Percentiles rank a stretch among this genome's conserved stretches.
Evolutionary conservation across 2,329 filamentous ascomycete species (phyloP).

Genomic region (Decorospora gaudefroyi): DNA sequence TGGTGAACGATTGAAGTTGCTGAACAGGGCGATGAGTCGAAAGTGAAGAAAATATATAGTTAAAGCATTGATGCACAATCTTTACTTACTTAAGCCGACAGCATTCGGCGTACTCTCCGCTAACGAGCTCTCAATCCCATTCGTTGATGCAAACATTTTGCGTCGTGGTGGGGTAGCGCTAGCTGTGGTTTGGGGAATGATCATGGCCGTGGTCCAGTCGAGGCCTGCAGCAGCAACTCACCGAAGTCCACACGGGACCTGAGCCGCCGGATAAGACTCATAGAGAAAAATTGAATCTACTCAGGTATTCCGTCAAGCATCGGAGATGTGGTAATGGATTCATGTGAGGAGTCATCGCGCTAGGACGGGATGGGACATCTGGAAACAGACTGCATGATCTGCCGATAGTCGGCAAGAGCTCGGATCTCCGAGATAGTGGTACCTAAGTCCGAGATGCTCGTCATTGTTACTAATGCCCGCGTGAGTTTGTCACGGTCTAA

Average conservation of each 20-base stretch:
- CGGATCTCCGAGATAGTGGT: constrained; percentile 5
- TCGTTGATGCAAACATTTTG: constrained; percentile 23
- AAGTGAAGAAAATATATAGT: neutral
- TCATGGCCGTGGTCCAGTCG: constrained; percentile 8
- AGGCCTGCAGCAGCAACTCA: constrained; percentile 1
- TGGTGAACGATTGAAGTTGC: constrained; percentile 10
- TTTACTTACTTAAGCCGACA: constrained; percentile 25
- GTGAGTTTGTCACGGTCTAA: constrained; percentile 7
- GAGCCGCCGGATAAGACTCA: constrained; percentile 2
- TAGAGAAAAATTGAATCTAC: constrained; percentile 1
- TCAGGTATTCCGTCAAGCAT: neutral
- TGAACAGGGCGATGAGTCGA: constrained; percentile 16
- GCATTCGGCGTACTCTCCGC: constrained; percentile 13
- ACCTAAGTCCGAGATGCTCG: no score
- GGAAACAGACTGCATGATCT: constrained; percentile 7
- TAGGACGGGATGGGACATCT: neutral
- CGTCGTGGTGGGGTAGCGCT: constrained; percentile 29
- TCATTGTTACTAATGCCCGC: constrained; percentile 22
- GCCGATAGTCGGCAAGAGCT: constrained; percentile 18
- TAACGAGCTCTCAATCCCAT: constrained; percentile 8
- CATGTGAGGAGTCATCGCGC: constrained; percentile 1
- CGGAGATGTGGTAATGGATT: constrained; percentile 3
- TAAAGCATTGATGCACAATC: constrained; percentile 2
- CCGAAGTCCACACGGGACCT: constrained; percentile 10
- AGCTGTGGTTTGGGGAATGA: constrained; percentile 21